phyloP scores from a whole-genome alignment of 2,329 filamentous ascomycete species.

The Pseudogymnoascus sp. region DNA sequence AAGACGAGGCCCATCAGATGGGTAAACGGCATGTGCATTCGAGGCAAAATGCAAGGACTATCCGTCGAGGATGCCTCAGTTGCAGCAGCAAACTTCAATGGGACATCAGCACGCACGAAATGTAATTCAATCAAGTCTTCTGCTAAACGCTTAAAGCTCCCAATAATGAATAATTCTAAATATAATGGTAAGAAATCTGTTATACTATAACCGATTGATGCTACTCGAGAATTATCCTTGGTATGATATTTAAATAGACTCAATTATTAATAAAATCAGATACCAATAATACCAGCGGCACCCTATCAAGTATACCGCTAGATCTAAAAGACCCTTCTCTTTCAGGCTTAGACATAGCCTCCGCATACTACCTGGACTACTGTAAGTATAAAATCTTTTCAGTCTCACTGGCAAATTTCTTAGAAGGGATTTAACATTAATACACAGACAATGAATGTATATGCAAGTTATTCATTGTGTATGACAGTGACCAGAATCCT shows the following conservation, averaged over 20 bases:
- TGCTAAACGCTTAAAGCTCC: neutral
- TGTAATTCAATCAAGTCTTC: neutral
- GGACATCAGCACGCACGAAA: neutral
- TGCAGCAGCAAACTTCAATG: neutral
- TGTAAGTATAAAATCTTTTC: neutral
- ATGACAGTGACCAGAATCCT: constrained; percentile 31
- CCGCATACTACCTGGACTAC: neutral
- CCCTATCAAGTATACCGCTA: neutral
- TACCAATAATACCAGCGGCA: neutral
- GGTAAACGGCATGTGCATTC: constrained; percentile 32
- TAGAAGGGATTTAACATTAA: neutral
- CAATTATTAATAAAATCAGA: neutral
- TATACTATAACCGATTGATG: neutral
- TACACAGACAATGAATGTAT: constrained; percentile 29
- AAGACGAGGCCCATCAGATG: constrained; percentile 30
- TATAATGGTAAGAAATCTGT: neutral
- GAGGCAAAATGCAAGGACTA: constrained; percentile 21
- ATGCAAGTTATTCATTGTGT: constrained; percentile 31
- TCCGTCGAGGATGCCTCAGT: neutral
- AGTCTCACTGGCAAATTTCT: neutral
- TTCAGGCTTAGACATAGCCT: neutral
- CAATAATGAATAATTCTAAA: neutral
- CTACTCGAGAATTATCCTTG: neutral
- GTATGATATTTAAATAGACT: neutral
- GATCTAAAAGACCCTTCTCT: neutral